Evolutionary conservation across 371 early-diverging fungal genomes (phyloP), one percentile per base, ranked within the genome.

Genomic region (Syncephalastrum sp.): DNA sequence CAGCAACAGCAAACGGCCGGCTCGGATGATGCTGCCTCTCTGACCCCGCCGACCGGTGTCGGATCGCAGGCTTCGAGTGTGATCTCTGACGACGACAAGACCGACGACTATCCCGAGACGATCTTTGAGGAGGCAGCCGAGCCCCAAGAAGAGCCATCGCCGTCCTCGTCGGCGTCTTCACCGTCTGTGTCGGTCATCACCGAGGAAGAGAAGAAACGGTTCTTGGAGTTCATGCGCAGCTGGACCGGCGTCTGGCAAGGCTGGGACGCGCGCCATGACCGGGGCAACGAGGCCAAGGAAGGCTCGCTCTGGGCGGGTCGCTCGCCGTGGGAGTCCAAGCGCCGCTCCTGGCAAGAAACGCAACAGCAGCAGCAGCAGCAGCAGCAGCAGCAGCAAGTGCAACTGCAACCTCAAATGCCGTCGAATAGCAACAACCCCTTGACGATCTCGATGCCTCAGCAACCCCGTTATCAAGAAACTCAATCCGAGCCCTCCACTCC

Each of bases 161-260:
- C 46, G 47, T 29, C 38, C 23, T 27, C 21, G 19, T 17, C 21
- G 17, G 23, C 48, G 12, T 19, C 46, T n/a, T 25, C 59, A 15
- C 42, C 60, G n/a, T 50, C 45, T 24, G 47, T 27, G 13, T 63
- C 66, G 2, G 59, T 65, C 29, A 65, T 72, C 12, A 69, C 71
- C 14, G 71, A 77, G 33, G 71, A 73, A 59, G 77, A 77, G 48
- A 77, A 73, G 53, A 46, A 58, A 10, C 68, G 77, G 2, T 77
- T 77, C 50, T 55, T 77, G 44, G 66, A 70, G 16, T 77, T 77
- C 57, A 64, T 77, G 52, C 73, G 77, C 44, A 67, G 53, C 25
- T 77, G 77, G 77, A 77, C 77, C 21, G 73, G 77, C 50, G 68
- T 70, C 42, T 72, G 64, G 67, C 64, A 66, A 52, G 63, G 68